Base-by-base conservation (phyloP, 495 filamentous ascomycete species). In the Amphirosellinia nigrospora region DNA sequence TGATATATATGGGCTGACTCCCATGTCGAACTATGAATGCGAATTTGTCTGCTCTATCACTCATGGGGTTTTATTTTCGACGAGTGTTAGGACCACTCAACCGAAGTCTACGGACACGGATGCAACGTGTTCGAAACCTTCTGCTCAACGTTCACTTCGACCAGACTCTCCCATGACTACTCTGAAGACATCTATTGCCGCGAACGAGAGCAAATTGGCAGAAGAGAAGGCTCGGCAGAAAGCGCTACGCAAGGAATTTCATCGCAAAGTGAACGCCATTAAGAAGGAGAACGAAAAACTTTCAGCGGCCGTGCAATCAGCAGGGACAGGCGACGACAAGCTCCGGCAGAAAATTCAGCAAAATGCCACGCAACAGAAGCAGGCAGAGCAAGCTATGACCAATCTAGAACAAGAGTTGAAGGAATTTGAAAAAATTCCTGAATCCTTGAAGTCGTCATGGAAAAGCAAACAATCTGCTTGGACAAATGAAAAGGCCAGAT, bases 81-180 rank as follows among this genome's bases (percentile, higher is more conserved):
- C 90, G 34, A 93, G 88, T 81, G 88, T 97, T 75, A 91, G 93
- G 79, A 97, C 94, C 23, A 87, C 91, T 66, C 84, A 88, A 71
- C 87, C 91, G 26, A 89, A 89, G 72, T 88, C 87, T 67, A 85
- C 88, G 64, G 92, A 94, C 77, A 77, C 82, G 61, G 83, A 87
- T 61, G 69, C 67, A 28, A 82, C 82, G 45, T n/a, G 73, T 5
- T 68, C 81, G 30, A 82, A 82, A 85, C 55, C 84, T 80, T 38
- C 79, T 3, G 66, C 72, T 56, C 87, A 89, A 70, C 88, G 90
- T 28, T 85, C 88, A 19, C 77, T 89, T 71, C 89, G 93, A 71
- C 90, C 93, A 38, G 91, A 93, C 56, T 96, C 94, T n/a, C 94
- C 94, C 3, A 91, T 89, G 13, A 95, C 94, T 7, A 98, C 94